phyloP scores from a whole-genome alignment of 352 stramenopile genomes.

The Phytopythium litorale region DNA sequence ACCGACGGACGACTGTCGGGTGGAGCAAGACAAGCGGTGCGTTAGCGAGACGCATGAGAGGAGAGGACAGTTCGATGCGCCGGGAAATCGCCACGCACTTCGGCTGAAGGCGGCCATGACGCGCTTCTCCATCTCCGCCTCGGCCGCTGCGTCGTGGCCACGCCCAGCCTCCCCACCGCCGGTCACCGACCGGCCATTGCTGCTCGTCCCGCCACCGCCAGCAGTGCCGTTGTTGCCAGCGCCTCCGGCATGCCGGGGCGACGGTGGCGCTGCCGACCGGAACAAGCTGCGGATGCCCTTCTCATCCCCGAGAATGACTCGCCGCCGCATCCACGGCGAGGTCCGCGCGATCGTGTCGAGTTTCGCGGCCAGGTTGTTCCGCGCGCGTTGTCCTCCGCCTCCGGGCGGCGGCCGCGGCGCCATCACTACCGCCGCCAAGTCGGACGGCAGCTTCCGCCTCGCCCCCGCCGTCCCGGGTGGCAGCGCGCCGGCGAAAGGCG shows the following conservation, averaged over 20 bases:
- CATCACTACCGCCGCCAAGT: not conserved
- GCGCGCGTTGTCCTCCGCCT: not conserved
- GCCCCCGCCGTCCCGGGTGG: not conserved
- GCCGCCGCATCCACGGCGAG: constrained; percentile 52
- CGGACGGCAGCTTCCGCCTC: constrained; percentile 18
- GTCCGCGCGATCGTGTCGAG: constrained; percentile 55
- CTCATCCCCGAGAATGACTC: constrained; percentile 50
- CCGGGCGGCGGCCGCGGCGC: not conserved
- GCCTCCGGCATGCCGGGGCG: constrained; percentile 12
- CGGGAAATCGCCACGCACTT: constrained; percentile 24
- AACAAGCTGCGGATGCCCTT: constrained; percentile 12
- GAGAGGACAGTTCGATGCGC: not conserved
- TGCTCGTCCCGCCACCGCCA: not conserved
- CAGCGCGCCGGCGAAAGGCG: not conserved
- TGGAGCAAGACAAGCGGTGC: not conserved
- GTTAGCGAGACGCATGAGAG: not conserved
- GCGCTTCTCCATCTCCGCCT: constrained; percentile 18
- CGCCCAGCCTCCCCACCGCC: not conserved
- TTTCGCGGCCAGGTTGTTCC: constrained; percentile 44
- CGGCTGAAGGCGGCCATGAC: constrained; percentile 51
- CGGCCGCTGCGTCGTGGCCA: not conserved
- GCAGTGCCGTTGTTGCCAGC: constrained; percentile 8
- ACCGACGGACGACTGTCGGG: constrained; percentile 49
- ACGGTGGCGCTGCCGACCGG: not conserved
- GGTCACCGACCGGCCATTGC: not conserved